phyloP scores from a whole-genome alignment of 176 grass and related monocot genomes.

The Neostapfia colusana region DNA sequence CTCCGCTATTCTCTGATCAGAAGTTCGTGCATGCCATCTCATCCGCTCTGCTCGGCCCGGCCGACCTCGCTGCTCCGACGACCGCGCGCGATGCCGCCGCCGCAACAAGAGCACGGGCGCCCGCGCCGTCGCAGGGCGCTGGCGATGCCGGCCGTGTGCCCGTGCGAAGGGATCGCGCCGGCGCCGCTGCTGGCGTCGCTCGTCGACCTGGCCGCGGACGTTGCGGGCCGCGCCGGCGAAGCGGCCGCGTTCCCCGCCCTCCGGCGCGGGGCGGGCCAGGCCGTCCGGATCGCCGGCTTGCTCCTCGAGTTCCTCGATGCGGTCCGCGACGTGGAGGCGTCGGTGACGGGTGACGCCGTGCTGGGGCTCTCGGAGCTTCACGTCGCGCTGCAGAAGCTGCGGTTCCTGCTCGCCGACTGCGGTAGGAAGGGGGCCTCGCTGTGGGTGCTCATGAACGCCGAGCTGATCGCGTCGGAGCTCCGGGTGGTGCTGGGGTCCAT shows the following conservation, averaged over 20 bases:
- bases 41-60: neutral
- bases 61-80: neutral
- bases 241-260: constrained; percentile 45
- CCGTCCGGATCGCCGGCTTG: constrained; percentile 57
- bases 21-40: neutral
- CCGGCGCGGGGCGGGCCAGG: constrained; percentile 36
- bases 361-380: constrained; percentile 83
- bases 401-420: constrained; percentile 54
- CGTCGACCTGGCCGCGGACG: constrained; percentile 42
- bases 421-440: constrained; percentile 44
- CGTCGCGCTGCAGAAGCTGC: constrained; percentile 75
- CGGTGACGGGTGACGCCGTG: constrained; percentile 1
- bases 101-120: constrained; percentile 15
- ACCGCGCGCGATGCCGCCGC: neutral
- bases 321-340: neutral
- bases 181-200: constrained; percentile 46
- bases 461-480: constrained; percentile 55
- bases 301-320: constrained; percentile 60
- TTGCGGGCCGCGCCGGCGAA: neutral
- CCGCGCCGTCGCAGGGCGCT: constrained; percentile 40
- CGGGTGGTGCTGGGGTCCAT: constrained; percentile 57
- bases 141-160: constrained; percentile 56
- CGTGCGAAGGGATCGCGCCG: constrained; percentile 59
- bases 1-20: neutral
- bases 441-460: constrained; percentile 78